Percentiles rank a stretch among this genome's conserved stretches.
phyloP scores from a whole-genome alignment of 345 rosid species.

The Sisymbrium altissimum region DNA sequence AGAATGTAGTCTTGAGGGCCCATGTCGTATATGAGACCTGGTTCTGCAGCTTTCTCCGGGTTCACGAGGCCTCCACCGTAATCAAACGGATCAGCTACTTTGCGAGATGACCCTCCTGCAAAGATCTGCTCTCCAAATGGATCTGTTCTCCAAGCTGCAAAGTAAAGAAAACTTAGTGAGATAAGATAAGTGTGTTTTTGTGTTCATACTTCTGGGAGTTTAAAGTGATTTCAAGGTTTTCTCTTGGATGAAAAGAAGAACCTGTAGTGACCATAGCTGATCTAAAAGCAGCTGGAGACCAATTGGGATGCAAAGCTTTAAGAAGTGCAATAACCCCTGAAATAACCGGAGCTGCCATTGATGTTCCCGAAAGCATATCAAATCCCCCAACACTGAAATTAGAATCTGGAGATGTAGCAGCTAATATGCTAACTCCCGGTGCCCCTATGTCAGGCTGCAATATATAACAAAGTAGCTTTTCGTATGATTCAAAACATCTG shows the following conservation, averaged over 20 bases:
- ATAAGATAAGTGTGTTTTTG: background rate
- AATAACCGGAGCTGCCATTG: background rate
- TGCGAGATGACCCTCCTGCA: constrained; percentile 36
- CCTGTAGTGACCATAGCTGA: background rate
- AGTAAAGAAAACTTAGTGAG: background rate
- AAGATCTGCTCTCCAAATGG: constrained; percentile 13
- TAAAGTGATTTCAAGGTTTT: background rate
- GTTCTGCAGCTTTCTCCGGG: constrained; percentile 48
- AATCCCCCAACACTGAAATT: background rate
- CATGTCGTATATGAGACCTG: constrained; percentile 57
- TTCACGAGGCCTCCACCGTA: constrained; percentile 61
- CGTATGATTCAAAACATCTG: background rate
- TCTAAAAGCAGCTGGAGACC: background rate
- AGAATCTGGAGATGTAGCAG: background rate
- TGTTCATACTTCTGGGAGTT: background rate
- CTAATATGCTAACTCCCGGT: background rate
- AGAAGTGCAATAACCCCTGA: background rate
- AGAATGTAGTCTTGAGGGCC: constrained; percentile 41
- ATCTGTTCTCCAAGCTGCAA: background rate
- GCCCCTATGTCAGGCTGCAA: background rate
- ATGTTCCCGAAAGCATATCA: background rate
- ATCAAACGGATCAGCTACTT: constrained; percentile 47
- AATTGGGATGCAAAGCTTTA: background rate
- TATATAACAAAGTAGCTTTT: background rate
- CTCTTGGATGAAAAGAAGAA: background rate